Conservation (phyloP, 768 basidiomycete genomes). For the Clathrus columnatus region DNA sequence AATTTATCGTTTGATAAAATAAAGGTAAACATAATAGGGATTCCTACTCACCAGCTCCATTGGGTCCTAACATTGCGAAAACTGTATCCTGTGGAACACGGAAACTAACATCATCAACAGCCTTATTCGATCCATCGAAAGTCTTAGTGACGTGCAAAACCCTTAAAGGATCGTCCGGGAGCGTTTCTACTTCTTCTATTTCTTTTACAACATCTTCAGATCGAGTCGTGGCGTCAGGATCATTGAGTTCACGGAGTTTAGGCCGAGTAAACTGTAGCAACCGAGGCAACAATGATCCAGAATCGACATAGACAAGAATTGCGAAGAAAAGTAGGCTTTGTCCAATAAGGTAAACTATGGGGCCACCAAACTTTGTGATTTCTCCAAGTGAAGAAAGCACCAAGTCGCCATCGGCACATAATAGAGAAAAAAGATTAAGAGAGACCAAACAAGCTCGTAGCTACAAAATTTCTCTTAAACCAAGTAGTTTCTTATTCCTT, state of each 20-base stretch:
- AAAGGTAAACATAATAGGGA: background rate
- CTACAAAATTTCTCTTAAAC: constrained; percentile 25
- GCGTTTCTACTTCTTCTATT: constrained; percentile 36
- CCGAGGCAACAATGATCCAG: constrained; percentile 47
- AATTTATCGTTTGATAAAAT: background rate
- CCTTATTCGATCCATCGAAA: constrained; percentile 30
- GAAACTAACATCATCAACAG: constrained; percentile 68
- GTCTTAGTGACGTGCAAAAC: constrained; percentile 57
- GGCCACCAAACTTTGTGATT: constrained; percentile 61
- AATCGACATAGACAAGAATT: constrained; percentile 65
- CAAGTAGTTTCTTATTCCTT: background rate
- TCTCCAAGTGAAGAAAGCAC: constrained; percentile 39
- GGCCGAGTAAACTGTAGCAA: constrained; percentile 18
- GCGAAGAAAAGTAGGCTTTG: constrained; percentile 49
- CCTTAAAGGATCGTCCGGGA: constrained; percentile 45
- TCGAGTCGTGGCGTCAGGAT: background rate
- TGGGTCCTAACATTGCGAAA: constrained; percentile 71
- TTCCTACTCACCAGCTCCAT: constrained; percentile 41
- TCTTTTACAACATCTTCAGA: constrained; percentile 48
- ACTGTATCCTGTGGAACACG: constrained; percentile 54
- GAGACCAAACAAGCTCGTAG: constrained; percentile 65
- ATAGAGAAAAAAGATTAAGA: constrained; percentile 65
- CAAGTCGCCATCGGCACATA: constrained; percentile 49
- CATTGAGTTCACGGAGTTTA: background rate
- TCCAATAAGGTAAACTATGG: constrained; percentile 63